Evolutionary conservation across 805 yeast genomes (phyloP).

Genomic region (Candida broadrunensis): DNA sequence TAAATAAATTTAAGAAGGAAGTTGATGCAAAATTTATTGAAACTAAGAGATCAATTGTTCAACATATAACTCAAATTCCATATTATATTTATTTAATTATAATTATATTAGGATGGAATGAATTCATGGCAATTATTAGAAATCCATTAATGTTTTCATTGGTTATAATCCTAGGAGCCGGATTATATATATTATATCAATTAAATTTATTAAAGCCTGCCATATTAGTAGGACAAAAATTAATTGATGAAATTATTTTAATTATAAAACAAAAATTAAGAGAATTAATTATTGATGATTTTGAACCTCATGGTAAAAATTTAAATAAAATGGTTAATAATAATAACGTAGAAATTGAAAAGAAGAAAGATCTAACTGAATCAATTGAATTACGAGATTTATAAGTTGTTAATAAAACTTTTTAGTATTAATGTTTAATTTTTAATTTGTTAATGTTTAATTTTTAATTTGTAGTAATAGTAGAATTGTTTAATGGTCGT

Average conservation of each 20-base stretch:
- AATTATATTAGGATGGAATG: slow-evolving; percentile 89
- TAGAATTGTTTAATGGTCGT: too few species aligned
- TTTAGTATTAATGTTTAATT: too few species aligned
- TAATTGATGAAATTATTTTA: slow-evolving; percentile 52
- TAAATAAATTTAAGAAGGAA: slow-evolving; percentile 63
- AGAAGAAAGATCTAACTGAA: slow-evolving; percentile 3
- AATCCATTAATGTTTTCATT: slow-evolving; percentile 81
- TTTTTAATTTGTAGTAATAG: too few species aligned
- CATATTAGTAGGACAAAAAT: slow-evolving; percentile 52
- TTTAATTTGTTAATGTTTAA: too few species aligned
- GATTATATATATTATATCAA: slow-evolving; percentile 62
- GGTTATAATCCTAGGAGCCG: slow-evolving; percentile 55
- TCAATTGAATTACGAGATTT: slow-evolving; percentile 11
- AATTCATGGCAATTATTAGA: slow-evolving; percentile 80
- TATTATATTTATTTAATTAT: slow-evolving; percentile 73
- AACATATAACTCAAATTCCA: slow-evolving; percentile 78
- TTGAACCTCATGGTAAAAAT: slow-evolving; percentile 18
- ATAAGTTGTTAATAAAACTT: too few species aligned
- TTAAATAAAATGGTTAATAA: slow-evolving; percentile 11
- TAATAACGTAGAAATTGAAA: not conserved
- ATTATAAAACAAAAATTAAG: slow-evolving; percentile 61
- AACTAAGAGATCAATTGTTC: slow-evolving; percentile 82
- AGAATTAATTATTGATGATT: slow-evolving; percentile 56
- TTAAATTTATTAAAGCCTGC: slow-evolving; percentile 79
- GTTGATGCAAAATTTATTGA: slow-evolving; percentile 80